Percentiles rank a stretch among this genome's conserved stretches.
Conservation (phyloP, 257 asterid genomes). For the Echites panduratus region DNA sequence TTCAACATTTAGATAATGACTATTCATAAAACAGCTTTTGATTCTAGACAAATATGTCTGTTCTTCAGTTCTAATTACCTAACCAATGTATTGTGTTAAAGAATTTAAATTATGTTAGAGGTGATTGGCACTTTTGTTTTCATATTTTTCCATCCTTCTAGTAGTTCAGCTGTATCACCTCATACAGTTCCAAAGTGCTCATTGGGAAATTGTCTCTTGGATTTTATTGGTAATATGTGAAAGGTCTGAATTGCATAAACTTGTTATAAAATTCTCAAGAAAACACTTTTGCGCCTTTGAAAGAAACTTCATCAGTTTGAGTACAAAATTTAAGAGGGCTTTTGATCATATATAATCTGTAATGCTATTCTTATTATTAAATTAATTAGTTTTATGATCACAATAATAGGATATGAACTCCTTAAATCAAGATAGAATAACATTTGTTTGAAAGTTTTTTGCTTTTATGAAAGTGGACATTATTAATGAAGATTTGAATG, state of each 20-base stretch:
- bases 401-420: too few species aligned
- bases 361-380: too few species aligned
- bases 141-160: background rate
- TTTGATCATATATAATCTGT: too few species aligned
- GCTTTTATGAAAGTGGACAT: too few species aligned
- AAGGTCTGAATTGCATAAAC: background rate
- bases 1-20: background rate
- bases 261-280: background rate
- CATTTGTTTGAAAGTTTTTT: too few species aligned
- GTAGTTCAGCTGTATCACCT: too few species aligned
- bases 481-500: too few species aligned
- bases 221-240: background rate
- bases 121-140: background rate
- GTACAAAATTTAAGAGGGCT: background rate
- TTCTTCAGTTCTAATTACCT: background rate
- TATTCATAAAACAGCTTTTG: background rate
- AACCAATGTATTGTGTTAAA: background rate
- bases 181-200: background rate
- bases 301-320: background rate
- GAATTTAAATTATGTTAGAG: background rate
- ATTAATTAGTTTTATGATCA: too few species aligned
- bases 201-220: background rate
- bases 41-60: background rate
- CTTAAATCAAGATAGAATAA: too few species aligned
- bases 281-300: too few species aligned